Evolutionary conservation across 441 rosid species (phyloP).

Genomic region (Gossypium gossypioides): DNA sequence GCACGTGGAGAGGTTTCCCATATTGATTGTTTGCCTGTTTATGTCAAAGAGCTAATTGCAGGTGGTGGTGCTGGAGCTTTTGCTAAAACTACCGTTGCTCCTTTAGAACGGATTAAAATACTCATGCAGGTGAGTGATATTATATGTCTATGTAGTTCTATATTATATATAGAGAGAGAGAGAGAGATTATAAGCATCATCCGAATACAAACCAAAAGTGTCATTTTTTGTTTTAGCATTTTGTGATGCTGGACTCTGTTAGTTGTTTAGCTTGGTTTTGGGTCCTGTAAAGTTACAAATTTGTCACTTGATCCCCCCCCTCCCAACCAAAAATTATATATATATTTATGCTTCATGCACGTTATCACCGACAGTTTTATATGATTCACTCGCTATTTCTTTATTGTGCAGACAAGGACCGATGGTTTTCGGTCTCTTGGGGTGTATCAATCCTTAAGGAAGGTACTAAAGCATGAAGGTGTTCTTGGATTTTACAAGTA

Average conservation of each 20-base stretch:
- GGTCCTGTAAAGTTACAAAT: background rate
- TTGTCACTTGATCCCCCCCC: background rate
- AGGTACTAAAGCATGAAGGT: conserved; percentile 73
- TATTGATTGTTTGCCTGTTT: conserved; percentile 61
- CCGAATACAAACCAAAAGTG: background rate
- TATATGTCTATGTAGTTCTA: background rate
- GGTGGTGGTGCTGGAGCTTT: conserved; percentile 96
- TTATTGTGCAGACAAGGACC: conserved; percentile 58
- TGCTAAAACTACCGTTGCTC: conserved; percentile 89
- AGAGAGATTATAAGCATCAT: background rate
- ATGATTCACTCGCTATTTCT: conserved; percentile 5
- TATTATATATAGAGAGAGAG: too few relatives aligned
- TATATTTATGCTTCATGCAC: background rate
- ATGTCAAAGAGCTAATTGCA: conserved; percentile 80
- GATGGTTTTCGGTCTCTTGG: conserved; percentile 72
- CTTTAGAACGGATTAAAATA: conserved; percentile 81
- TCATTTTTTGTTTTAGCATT: background rate
- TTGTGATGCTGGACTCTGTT: background rate
- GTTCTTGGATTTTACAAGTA: conserved; percentile 77
- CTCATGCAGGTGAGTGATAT: conserved; percentile 61
- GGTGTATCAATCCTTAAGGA: conserved; percentile 57
- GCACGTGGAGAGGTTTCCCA: conserved; percentile 25
- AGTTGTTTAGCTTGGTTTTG: background rate
- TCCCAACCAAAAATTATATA: background rate
- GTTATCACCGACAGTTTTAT: background rate